Base-by-base conservation (phyloP, 306 rosid genomes). In the Glycine soja region DNA sequence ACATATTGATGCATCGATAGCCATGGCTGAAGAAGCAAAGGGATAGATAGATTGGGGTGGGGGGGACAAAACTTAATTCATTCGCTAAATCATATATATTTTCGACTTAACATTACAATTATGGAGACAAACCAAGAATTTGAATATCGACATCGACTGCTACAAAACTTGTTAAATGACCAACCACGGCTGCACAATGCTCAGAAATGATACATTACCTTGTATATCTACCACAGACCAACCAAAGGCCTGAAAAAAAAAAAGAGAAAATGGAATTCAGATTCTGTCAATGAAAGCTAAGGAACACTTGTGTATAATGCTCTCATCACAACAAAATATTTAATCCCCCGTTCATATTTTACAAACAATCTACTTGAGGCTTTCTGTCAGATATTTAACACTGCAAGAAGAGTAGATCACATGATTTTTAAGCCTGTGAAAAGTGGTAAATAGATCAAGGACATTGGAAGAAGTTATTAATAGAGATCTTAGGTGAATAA, bases 121-220 rank as follows among this genome's bases (percentile, higher is more conserved):
- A 78, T 63, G 66, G 69, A 51, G 82, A 74, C 77, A 75, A 81
- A 52, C 74, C 80, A 84, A 86, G 80, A 84, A 87, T 54, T 48
- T 78, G 84, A 69, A 87, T 87, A 84, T 87, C 82, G 78, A 84
- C 82, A 61, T 75, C 76, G 84, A 63, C 86, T 70, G 86, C 90
- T 75, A 87, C 90, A 87, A 84, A 84, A 87, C 82, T 78, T 77
- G 86, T 48, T 75, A 79, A 83, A 82, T 51, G 74, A 78, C 87
- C 84, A 78, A 84, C 76, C 84, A 78, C 75, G 66, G 80, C 85
- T 74, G 83, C 88, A 87, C 80, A 87, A 81, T 74, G 86, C 88
- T 78, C 84, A 46, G 71, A 84, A 83, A 84, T 77, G 72, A 84
- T 84, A 81, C 80, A 84, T 71, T 77, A 81, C 75, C 82, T 74